Percentiles rank a stretch among this genome's conserved stretches.
Evolutionary conservation across 139 green algal genomes (phyloP).

Genomic region (Chlamydomonas applanata): DNA sequence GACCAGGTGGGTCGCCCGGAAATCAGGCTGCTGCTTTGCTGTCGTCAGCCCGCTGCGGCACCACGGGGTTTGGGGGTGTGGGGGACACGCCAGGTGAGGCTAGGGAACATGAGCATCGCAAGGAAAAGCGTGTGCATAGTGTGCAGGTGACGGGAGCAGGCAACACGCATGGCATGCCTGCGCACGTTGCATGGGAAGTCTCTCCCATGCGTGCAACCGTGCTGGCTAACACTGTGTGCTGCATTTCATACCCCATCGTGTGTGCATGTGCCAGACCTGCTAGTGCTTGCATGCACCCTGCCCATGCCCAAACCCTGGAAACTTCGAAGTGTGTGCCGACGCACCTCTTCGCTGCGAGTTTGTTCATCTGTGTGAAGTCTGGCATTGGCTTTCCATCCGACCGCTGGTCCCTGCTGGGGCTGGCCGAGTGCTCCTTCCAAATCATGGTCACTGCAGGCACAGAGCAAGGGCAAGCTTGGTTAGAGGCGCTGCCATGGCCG

Average conservation of each 20-base stretch:
- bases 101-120: too few species aligned
- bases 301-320: too few species aligned
- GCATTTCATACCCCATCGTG: not conserved
- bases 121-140: too few species aligned
- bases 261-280: not conserved
- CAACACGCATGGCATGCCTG: too few species aligned
- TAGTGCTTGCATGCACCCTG: too few species aligned
- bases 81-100: too few species aligned
- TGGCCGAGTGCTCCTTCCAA: conserved; percentile 27
- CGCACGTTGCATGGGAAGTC: too few species aligned
- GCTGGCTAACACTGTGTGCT: not conserved
- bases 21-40: conserved; percentile 36
- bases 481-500: not conserved
- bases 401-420: not conserved
- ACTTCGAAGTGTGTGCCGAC: not conserved
- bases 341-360: not conserved
- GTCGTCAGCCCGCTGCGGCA: conserved; percentile 37
- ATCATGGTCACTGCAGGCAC: conserved; percentile 37
- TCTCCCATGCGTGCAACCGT: not conserved
- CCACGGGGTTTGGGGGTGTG: too few species aligned
- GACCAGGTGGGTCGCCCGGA: conserved; percentile 29
- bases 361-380: conserved; percentile 11
- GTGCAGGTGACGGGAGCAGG: too few species aligned
- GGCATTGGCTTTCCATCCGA: conserved; percentile 11
- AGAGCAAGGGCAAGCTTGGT: not conserved